Percentiles rank a stretch among this genome's conserved stretches.
phyloP scores from a whole-genome alignment of 441 rosid species.

The Croton laevigatus region DNA sequence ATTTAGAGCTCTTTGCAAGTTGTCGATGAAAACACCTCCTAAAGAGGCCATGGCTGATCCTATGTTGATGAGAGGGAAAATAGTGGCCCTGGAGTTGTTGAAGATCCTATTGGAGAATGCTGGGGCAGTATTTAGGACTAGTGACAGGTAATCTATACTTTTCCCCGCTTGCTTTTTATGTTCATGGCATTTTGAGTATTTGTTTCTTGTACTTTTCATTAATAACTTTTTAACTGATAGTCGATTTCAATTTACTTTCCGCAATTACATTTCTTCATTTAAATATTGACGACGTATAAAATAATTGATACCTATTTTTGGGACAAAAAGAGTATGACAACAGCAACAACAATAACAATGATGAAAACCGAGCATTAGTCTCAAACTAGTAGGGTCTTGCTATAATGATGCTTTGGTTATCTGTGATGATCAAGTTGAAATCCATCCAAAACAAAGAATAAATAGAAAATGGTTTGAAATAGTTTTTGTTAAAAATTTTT shows the following conservation, averaged over 20 bases:
- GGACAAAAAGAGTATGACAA: too few species aligned
- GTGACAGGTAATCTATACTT: slow-evolving; percentile 63
- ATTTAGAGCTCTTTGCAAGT: slow-evolving; percentile 96
- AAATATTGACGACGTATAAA: neutral
- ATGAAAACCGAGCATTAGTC: too few species aligned
- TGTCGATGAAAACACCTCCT: slow-evolving; percentile 95
- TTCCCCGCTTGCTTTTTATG: neutral
- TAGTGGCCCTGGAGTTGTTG: slow-evolving; percentile 93
- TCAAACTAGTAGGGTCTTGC: too few species aligned
- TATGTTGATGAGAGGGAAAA: slow-evolving; percentile 91
- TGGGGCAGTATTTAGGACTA: slow-evolving; percentile 96
- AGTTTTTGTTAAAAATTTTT: too few species aligned
- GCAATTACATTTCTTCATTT: neutral
- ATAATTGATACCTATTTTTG: too few species aligned
- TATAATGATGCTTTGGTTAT: too few species aligned
- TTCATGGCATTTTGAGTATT: neutral
- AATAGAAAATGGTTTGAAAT: too few species aligned
- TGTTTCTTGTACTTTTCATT: neutral
- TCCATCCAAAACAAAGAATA: too few species aligned
- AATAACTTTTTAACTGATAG: neutral
- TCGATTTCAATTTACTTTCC: neutral
- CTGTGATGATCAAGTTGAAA: too few species aligned
- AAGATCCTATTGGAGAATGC: slow-evolving; percentile 98
- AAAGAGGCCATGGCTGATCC: slow-evolving; percentile 91
- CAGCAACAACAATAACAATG: too few species aligned